These are phyloP conservation scores for Gymnopilus dilepis DNA, from an alignment of 768 basidiomycete genomes.

Conservation along the genomic window DNA sequence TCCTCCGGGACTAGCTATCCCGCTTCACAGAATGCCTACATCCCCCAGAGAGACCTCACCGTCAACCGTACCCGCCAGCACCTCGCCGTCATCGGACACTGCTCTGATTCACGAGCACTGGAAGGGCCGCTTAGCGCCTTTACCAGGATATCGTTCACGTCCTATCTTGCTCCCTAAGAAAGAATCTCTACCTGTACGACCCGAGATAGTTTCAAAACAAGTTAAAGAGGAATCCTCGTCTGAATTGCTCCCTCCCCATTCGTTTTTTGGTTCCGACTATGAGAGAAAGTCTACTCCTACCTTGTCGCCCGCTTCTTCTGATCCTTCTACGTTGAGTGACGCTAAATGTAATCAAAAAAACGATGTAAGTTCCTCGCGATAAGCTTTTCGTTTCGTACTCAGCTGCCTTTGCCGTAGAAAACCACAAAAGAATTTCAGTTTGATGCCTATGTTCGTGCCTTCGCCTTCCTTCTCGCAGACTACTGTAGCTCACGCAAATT, in stretches of 20 bases:
- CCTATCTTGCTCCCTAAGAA: conserved; percentile 37
- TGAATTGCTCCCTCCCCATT: conserved; percentile 19
- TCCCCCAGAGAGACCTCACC: conserved; percentile 4
- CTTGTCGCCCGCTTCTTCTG: conserved; percentile 2
- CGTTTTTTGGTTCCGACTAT: conserved; percentile 12
- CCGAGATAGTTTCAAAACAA: conserved; percentile 12
- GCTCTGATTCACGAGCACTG: conserved; percentile 41
- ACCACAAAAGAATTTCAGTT: conserved; percentile 36
- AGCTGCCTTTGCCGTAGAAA: conserved; percentile 11
- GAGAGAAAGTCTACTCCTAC: conserved; percentile 26
- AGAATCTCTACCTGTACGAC: conserved; percentile 22
- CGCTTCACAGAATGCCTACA: background rate
- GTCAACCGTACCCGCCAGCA: background rate
- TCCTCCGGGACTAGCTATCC: conserved; percentile 23
- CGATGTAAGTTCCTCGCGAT: conserved; percentile 19
- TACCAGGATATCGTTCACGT: conserved; percentile 44
- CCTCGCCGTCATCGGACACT: conserved; percentile 11
- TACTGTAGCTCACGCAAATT: background rate
- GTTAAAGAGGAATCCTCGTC: conserved; percentile 3
- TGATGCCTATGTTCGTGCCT: conserved; percentile 49
- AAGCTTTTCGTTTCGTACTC: background rate
- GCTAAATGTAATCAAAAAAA: conserved; percentile 20
- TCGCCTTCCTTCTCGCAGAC: background rate
- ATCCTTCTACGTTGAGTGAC: conserved; percentile 8
- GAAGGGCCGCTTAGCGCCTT: conserved; percentile 47